These are phyloP conservation scores for Rhododendron molle DNA, from an alignment of 148 eudicot species.

Conservation along the genomic window DNA sequence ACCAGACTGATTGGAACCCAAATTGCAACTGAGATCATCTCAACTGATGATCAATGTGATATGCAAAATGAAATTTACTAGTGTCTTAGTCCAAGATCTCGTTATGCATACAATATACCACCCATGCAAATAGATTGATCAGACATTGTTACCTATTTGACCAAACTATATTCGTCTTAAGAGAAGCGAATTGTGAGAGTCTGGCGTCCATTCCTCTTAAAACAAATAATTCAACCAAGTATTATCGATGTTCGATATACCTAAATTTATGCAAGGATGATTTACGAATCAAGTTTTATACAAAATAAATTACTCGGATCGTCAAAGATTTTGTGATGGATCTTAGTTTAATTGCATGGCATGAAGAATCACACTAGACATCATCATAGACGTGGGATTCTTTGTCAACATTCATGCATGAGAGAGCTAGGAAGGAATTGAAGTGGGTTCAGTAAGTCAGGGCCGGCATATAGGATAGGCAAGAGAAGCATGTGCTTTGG, in stretches of 20 bases:
- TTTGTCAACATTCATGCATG: neutral
- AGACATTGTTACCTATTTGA: neutral
- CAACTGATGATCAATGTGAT: too few species aligned
- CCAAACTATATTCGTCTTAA: too few species aligned
- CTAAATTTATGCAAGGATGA: neutral
- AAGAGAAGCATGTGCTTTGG: too few species aligned
- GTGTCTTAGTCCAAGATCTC: too few species aligned
- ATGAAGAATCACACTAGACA: neutral
- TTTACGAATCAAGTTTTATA: neutral
- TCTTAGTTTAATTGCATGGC: neutral
- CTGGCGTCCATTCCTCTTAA: neutral
- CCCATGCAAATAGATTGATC: neutral
- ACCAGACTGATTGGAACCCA: too few species aligned
- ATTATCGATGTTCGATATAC: neutral
- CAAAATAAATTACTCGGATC: neutral
- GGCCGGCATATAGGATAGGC: too few species aligned
- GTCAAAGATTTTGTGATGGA: neutral
- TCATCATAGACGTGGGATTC: neutral
- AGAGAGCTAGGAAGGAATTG: neutral
- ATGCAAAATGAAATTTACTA: too few species aligned
- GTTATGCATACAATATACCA: too few species aligned
- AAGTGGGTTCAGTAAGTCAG: neutral
- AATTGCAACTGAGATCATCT: too few species aligned
- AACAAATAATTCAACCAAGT: neutral
- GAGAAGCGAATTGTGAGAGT: neutral